Conservation (phyloP, 352 stramenopile species). For the Blastocystis sp. region DNA sequence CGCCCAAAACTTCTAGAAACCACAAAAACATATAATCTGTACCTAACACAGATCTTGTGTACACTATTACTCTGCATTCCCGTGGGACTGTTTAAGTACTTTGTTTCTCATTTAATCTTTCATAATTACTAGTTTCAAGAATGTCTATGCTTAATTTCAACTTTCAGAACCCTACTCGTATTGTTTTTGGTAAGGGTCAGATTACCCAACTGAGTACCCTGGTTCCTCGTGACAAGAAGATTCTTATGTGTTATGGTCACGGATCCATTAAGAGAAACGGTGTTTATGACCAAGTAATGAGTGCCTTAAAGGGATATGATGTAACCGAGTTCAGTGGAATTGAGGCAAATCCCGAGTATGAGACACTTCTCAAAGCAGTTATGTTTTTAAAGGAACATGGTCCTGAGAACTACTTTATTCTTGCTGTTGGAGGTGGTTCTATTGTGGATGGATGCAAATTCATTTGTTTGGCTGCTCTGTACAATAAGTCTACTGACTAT, state of each 20-base stretch:
- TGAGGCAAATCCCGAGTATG: conserved; percentile 62
- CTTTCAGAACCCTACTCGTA: conserved; percentile 50
- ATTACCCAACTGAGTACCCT: neutral
- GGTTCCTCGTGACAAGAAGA: conserved; percentile 1
- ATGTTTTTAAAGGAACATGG: neutral
- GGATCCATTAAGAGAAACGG: conserved; percentile 64
- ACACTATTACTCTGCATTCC: no score
- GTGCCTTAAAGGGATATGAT: conserved; percentile 53
- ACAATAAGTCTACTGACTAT: neutral
- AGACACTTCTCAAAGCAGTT: conserved; percentile 66
- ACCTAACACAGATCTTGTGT: no score
- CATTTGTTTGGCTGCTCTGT: neutral
- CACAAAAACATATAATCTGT: no score
- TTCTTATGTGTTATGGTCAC: conserved; percentile 55
- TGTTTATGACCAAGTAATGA: conserved; percentile 67
- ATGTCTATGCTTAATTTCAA: conserved; percentile 60
- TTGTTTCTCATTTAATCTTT: no score
- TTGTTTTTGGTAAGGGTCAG: conserved; percentile 52
- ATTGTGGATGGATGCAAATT: conserved; percentile 58
- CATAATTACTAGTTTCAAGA: neutral
- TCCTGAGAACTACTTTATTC: neutral
- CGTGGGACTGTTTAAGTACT: no score
- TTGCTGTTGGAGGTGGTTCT: conserved; percentile 60
- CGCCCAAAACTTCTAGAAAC: no score
- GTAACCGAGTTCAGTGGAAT: conserved; percentile 64